Conservation (phyloP, 768 basidiomycete species). For the Tricholoma furcatifolium region DNA sequence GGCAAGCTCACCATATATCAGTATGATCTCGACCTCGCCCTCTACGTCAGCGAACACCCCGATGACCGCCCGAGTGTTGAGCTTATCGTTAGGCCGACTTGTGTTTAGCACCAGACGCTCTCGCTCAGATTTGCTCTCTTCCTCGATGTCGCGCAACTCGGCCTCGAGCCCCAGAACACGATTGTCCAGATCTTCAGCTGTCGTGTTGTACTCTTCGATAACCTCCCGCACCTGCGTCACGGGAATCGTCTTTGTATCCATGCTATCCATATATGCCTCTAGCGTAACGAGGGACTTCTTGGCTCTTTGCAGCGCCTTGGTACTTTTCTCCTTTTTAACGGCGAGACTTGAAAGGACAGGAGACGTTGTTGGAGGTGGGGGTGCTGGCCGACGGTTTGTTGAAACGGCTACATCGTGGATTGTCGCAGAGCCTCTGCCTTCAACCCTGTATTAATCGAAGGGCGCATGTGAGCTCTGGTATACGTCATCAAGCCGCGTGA, state of each 20-base stretch:
- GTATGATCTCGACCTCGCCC: constrained; percentile 35
- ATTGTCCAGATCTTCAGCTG: constrained; percentile 32
- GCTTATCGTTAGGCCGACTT: constrained; percentile 22
- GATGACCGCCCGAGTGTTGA: constrained; percentile 30
- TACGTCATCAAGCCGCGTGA: not conserved
- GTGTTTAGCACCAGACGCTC: constrained; percentile 13
- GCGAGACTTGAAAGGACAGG: constrained; percentile 24
- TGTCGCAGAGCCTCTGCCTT: constrained; percentile 42
- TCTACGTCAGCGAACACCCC: constrained; percentile 35
- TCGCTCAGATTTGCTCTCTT: constrained; percentile 24
- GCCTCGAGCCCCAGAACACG: constrained; percentile 27
- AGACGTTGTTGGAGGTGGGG: constrained; percentile 23
- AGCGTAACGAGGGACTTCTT: constrained; percentile 27
- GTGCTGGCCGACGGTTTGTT: constrained; percentile 11
- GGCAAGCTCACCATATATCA: constrained; percentile 35
- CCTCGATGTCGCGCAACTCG: constrained; percentile 21
- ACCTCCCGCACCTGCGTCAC: constrained; percentile 26
- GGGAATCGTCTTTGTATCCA: constrained; percentile 31
- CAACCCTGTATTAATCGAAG: constrained; percentile 30
- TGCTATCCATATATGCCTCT: constrained; percentile 33
- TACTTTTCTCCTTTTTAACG: constrained; percentile 19
- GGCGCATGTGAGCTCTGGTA: no score
- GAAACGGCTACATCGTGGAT: constrained; percentile 46
- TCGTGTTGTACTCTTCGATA: constrained; percentile 31
- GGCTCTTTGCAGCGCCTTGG: constrained; percentile 31